Evolutionary conservation across 2,329 filamentous ascomycete species (phyloP).

Genomic region (Septoria petroselini): DNA sequence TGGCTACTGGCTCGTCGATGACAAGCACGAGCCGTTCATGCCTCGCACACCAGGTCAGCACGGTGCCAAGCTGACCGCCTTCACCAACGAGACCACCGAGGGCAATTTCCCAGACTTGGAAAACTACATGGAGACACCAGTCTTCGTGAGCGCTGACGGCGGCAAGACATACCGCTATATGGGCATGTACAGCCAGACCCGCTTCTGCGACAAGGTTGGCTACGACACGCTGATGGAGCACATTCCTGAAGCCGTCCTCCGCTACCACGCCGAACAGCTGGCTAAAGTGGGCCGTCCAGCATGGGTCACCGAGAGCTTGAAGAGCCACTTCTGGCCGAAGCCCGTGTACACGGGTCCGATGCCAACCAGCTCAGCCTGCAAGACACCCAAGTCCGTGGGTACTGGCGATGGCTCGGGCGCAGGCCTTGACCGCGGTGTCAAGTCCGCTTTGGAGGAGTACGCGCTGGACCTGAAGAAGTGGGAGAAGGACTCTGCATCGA

Average conservation of each 20-base stretch:
- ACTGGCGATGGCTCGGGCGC: slow-evolving; percentile 1
- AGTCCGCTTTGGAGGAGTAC: slow-evolving; percentile 37
- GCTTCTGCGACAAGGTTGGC: slow-evolving; percentile 46
- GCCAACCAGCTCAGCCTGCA: slow-evolving; percentile 23
- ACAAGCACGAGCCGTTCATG: slow-evolving; percentile 42
- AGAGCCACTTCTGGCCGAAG: slow-evolving; percentile 44
- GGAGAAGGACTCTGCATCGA: slow-evolving; percentile 42
- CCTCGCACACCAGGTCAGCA: slow-evolving; percentile 43
- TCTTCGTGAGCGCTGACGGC: slow-evolving; percentile 40
- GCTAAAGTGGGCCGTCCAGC: slow-evolving; percentile 36
- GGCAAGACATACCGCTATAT: slow-evolving; percentile 42
- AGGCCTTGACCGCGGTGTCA: slow-evolving; percentile 31
- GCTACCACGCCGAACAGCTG: slow-evolving; percentile 43
- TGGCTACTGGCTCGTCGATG: slow-evolving; percentile 45
- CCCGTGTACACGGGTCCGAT: slow-evolving; percentile 43
- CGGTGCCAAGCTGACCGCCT: slow-evolving; percentile 48
- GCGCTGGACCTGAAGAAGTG: slow-evolving; percentile 39
- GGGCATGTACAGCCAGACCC: slow-evolving; percentile 47
- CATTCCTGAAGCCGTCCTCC: slow-evolving; percentile 39
- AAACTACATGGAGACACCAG: slow-evolving; percentile 41
- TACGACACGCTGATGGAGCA: slow-evolving; percentile 41
- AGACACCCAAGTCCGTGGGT: slow-evolving; percentile 15
- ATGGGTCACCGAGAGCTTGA: slow-evolving; percentile 45
- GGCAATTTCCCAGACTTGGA: slow-evolving; percentile 22
- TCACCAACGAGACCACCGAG: slow-evolving; percentile 42